Base-by-base conservation (phyloP, 2,329 filamentous ascomycete species). In the Xylaria sp. region DNA sequence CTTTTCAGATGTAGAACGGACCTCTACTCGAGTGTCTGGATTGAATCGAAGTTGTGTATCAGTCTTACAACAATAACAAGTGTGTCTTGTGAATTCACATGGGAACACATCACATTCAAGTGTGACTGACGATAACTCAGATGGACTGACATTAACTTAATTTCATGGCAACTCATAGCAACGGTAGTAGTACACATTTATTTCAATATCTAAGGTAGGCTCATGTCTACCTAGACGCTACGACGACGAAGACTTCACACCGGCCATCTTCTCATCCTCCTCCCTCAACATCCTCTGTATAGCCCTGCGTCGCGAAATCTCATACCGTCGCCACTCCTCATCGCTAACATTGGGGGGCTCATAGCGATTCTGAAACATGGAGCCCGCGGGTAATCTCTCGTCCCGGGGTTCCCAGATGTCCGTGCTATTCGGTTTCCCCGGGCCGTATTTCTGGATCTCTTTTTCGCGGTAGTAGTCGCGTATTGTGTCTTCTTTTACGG, bases 381-480 rank as follows among this genome's bases (percentile, higher is more conserved):
- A 72, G 1, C 75, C 80, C 0, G 74, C 72, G n/a, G 71, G 65
- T 4, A 93, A 76, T 64, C 81, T 84, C 64, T 83, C 80, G 42
- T 80, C 79, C 68, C 94, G 84, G 58, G 87, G 80, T 73, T 88
- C 83, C 94, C 94, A 99, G 2, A 99, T 79, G 78, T 97, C 90
- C 76, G 97, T 91, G 76, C 91, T 96, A 72, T 86, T 96, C 16
- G 83, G 83, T 65, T 70, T 73, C 1, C 85, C 85, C 11, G 79
- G 74, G 13, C 75, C 84, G 73, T 91, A 88, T 72, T 86, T 88
- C 46, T 82, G 83, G 62, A 79, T 75, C 69, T 84, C 81, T 74
- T 87, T 88, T 65, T 83, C 79, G 63, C 84, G 79, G 75, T 92
- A 91, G 74, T 87, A 84, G 52, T 85, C 84, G 61, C 80, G 79